A percentile compares a stretch with the other conserved stretches of the same genome.
phyloP scores from a whole-genome alignment of 208 protist genomes.

The Spongospora subterranea region DNA sequence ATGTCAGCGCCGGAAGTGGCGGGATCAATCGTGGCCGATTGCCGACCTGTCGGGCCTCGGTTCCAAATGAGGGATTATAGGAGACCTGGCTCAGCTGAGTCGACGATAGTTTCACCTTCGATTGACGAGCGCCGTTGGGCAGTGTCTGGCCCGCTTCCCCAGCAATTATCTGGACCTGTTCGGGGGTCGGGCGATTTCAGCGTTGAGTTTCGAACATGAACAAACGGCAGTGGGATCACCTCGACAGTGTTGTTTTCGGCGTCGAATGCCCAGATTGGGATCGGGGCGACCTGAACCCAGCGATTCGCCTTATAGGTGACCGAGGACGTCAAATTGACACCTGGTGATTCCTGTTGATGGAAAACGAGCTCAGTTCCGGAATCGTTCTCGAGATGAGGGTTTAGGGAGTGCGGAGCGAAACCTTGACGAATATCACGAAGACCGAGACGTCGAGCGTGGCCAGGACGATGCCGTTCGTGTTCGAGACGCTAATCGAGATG shows the following conservation, averaged over 20 bases:
- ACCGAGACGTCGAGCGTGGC: background rate
- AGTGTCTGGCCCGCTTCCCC: background rate
- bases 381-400: background rate
- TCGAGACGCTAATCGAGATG: background rate
- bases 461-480: background rate
- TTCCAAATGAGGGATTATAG: background rate
- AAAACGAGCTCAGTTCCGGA: too few relatives aligned
- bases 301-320: background rate
- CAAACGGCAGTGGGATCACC: too few relatives aligned
- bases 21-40: background rate
- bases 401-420: background rate
- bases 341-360: background rate
- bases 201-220: background rate
- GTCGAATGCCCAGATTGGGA: background rate
- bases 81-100: background rate
- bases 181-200: background rate
- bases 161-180: background rate
- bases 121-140: background rate
- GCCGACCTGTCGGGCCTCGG: background rate
- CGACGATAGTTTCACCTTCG: background rate
- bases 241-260: conserved; percentile 45
- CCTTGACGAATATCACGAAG: background rate
- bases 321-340: conserved; percentile 6
- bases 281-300: background rate
- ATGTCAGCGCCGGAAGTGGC: background rate